phyloP scores from a whole-genome alignment of 176 grass and related monocot genomes.

The Juncus effusus region DNA sequence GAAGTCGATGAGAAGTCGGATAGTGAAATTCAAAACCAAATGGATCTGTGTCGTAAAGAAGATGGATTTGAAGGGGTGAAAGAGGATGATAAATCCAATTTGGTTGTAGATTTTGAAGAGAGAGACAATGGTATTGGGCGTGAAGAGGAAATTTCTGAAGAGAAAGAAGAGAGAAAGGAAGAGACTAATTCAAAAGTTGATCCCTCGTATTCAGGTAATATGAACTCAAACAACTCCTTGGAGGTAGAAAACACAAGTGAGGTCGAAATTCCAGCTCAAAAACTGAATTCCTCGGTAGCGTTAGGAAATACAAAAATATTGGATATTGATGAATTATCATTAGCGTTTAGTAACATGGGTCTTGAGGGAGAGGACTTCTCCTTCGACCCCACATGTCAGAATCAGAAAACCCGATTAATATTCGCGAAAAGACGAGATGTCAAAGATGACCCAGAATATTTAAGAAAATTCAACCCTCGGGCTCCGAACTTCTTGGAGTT shows the following conservation, averaged over 20 bases:
- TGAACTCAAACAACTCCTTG: neutral
- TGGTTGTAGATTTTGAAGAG: neutral
- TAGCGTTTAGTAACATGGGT: conserved; percentile 30
- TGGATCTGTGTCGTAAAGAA: neutral
- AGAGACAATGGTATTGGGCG: neutral
- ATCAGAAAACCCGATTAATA: conserved; percentile 29
- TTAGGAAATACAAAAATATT: conserved; percentile 15
- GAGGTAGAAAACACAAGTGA: conserved; percentile 12
- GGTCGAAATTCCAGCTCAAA: neutral
- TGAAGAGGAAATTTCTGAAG: neutral
- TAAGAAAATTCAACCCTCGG: conserved; percentile 54
- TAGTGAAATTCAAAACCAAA: neutral
- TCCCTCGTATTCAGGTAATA: neutral
- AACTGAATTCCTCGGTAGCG: neutral
- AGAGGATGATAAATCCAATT: conserved; percentile 17
- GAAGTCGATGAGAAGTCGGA: neutral
- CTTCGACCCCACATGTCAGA: conserved; percentile 19
- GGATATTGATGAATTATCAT: conserved; percentile 44
- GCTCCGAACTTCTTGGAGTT: conserved; percentile 50
- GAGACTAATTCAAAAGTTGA: neutral
- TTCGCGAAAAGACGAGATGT: conserved; percentile 33
- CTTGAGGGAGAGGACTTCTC: conserved; percentile 43
- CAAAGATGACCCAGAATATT: conserved; percentile 26
- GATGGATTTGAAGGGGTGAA: neutral
- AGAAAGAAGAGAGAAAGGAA: conserved; percentile 11